A percentile compares a stretch with the other conserved stretches of the same genome.
phyloP scores from a whole-genome alignment of 176 grass and related monocot species.

The Neostapfia colusana region DNA sequence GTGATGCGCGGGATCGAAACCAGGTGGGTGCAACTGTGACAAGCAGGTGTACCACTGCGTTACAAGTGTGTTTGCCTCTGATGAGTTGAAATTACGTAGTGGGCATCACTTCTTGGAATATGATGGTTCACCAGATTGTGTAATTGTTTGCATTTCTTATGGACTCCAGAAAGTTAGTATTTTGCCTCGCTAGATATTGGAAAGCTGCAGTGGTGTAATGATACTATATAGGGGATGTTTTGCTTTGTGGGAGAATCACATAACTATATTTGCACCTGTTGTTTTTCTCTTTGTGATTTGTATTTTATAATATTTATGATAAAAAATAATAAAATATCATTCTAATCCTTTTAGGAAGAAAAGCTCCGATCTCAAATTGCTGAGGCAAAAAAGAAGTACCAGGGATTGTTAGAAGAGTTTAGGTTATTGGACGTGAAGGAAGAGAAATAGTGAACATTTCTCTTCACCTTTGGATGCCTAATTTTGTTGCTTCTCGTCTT shows the following conservation, averaged over 20 bases:
- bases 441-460: slow-evolving; percentile 38
- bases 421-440: slow-evolving; percentile 62
- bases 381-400: slow-evolving; percentile 56
- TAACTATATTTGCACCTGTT: background rate
- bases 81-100: background rate
- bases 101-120: background rate
- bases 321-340: slow-evolving; percentile 24
- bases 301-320: slow-evolving; percentile 25
- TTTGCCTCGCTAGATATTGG: background rate
- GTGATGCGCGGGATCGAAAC: too few species aligned
- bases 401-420: slow-evolving; percentile 62
- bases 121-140: slow-evolving; percentile 1
- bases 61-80: too few species aligned
- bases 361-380: slow-evolving; percentile 66
- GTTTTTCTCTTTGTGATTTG: slow-evolving; percentile 2
- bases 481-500: background rate
- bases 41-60: too few species aligned
- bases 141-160: slow-evolving; percentile 26
- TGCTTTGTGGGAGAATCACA: background rate
- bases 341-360: slow-evolving; percentile 63
- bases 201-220: background rate
- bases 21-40: too few species aligned
- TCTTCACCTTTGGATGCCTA: slow-evolving; percentile 2
- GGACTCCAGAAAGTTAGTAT: background rate
- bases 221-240: background rate